phyloP scores from a whole-genome alignment of 2,329 filamentous ascomycete genomes.

The Fusarium keratoplasticum region DNA sequence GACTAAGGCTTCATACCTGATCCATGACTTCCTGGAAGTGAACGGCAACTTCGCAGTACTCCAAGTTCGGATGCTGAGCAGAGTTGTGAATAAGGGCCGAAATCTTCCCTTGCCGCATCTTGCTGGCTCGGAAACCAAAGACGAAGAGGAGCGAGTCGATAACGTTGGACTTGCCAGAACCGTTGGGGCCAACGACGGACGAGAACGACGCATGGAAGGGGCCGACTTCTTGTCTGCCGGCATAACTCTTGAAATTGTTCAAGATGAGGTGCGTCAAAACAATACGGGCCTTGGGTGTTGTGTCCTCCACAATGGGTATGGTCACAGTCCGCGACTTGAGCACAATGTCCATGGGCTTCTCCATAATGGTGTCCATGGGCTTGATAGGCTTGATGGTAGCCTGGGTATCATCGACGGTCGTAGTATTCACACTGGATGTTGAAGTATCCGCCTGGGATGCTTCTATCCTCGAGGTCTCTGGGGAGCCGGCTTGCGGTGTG shows the following conservation, averaged over 20 bases:
- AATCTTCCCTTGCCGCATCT: slow-evolving; percentile 99
- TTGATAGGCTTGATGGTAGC: slow-evolving; percentile 76
- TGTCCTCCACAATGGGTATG: slow-evolving; percentile 76
- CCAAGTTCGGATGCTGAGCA: slow-evolving; percentile 83
- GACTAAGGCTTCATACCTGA: slow-evolving; percentile 57
- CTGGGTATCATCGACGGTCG: slow-evolving; percentile 44
- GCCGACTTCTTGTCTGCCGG: slow-evolving; percentile 92
- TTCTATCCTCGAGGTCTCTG: slow-evolving; percentile 61
- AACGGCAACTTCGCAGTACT: slow-evolving; percentile 94
- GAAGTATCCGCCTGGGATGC: slow-evolving; percentile 82
- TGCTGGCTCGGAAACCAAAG: slow-evolving; percentile 98
- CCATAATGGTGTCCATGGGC: slow-evolving; percentile 80
- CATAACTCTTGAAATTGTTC: slow-evolving; percentile 99
- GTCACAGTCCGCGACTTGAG: slow-evolving; percentile 83
- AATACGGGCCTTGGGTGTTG: slow-evolving; percentile 83
- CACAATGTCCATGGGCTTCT: slow-evolving; percentile 94
- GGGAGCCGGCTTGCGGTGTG: slow-evolving; percentile 67
- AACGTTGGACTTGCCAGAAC: slow-evolving; percentile 98
- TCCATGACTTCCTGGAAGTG: slow-evolving; percentile 97
- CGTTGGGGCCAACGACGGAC: slow-evolving; percentile 96
- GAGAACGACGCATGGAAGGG: slow-evolving; percentile 98
- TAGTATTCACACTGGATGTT: slow-evolving; percentile 68
- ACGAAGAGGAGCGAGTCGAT: slow-evolving; percentile 98
- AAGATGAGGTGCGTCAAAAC: slow-evolving; percentile 93
- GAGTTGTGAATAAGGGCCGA: slow-evolving; percentile 98